Evolutionary conservation across 2,329 filamentous ascomycete species (phyloP), one percentile per base, ranked within the genome.

Genomic region (Nemania serpens): DNA sequence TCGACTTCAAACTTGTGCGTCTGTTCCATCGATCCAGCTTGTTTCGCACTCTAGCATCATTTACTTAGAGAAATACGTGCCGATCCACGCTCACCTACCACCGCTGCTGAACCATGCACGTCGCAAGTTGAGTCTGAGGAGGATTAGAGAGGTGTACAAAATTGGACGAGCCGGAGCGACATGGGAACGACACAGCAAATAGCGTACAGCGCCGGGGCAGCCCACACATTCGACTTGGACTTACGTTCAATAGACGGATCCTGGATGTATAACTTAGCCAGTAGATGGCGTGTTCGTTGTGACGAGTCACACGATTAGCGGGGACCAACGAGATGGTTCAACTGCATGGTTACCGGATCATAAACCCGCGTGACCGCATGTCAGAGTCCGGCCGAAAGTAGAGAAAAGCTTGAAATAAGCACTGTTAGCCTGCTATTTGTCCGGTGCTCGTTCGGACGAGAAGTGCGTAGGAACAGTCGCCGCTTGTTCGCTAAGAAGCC

Each of bases 261-360:
- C 36, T n/a, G 36, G 36, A 12, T n/a, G 11, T 3, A 12, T 4
- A 10, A 5, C 36, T 3, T 12, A 39, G 15, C 11, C 3, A n/a
- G 36, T n/a, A n/a, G n/a, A n/a, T n/a, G n/a, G n/a, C n/a, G n/a
- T n/a, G n/a, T n/a, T n/a, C n/a, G n/a, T n/a, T n/a, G n/a, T 42
- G 29, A 33, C 56, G 33, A n/a, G 18, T 43, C 42, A 15, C 11
- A 43, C 39, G 46, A 10, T 10, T 58, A 41, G 25, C 50, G 25
- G 61, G 43, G 55, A 47, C 58, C 51, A 58, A 61, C 58, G 36
- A 61, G 58, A 64, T 55, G n/a, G 37, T 43, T 60, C 48, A 48
- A 49, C 45, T 57, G 51, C 33, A 48, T 52, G 20, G 25, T 29
- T 29, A 29, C 58, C 58, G 61, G 51, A 52, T 50, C 20, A 25